Base-by-base conservation (phyloP, 2,329 filamentous ascomycete species). In the Fusarium lateritium region DNA sequence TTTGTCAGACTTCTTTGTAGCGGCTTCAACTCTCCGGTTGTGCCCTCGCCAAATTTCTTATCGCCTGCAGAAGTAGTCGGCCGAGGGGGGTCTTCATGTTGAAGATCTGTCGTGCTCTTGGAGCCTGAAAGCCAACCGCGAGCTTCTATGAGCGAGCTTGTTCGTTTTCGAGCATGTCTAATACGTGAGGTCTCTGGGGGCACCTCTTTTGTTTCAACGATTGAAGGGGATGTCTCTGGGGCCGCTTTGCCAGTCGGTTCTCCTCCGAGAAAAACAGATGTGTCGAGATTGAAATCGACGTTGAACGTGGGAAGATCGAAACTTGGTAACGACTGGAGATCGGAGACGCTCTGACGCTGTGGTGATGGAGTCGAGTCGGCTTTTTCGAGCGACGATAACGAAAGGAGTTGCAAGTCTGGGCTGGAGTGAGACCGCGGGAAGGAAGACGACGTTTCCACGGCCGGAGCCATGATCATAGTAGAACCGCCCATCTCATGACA, bases 291-390 rank as follows among this genome's bases (percentile, higher is more conserved):
- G 67, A 82, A 78, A 67, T 81, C 81, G 70, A 84, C 80, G 65
- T 87, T 83, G 75, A 89, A 85, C 1, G 84, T 83, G 38, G 85
- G 83, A 34, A 89, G 77, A 60, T 86, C 84, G 75, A 87, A 86
- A 56, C 34, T 63, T 26, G 72, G 51, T 60, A 75, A 40, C 38
- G 61, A 49, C 24, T 61, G 56, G 10, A 70, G 54, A 42, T 61
- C 60, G 40, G 68, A 52, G 31, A 61, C 49, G 60, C 62, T 73
- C 52, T 62, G 61, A 46, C 63, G 63, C 36, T 74, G 67, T 15
- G 66, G 55, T 57, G 70, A 56, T 60, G 65, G 60, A 40, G 63
- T 71, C 40, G 67, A 65, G 36, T 70, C 61, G 40, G 74, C 64
- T 51, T 72, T 69, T 51, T 75, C 69, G 64, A 74, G 70, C 36